Evolutionary conservation across 1,284 basidiomycete genomes (phyloP).

Genomic region (Moniliella sp.): DNA sequence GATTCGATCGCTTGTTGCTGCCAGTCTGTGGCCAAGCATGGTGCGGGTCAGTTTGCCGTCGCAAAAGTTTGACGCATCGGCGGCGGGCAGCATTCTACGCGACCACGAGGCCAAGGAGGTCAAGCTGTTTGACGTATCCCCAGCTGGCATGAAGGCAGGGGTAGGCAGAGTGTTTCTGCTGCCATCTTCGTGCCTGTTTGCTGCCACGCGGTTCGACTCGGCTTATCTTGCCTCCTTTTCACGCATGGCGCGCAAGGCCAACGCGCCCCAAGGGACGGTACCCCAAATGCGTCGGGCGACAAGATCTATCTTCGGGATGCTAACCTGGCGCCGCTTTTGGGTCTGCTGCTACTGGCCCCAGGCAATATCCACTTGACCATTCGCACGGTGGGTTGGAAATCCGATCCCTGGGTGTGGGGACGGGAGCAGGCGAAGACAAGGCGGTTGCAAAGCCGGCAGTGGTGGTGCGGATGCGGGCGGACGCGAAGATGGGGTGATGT

Average conservation of each 20-base stretch:
- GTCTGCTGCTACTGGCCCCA: constrained; percentile 59
- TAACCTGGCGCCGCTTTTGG: constrained; percentile 70
- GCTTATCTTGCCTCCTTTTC: constrained; percentile 63
- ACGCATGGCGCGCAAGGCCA: no score
- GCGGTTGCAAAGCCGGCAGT: no score
- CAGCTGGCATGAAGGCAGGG: no score
- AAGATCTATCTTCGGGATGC: constrained; percentile 71
- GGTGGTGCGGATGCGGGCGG: constrained; percentile 57
- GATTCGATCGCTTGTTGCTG: constrained; percentile 17
- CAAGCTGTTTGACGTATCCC: constrained; percentile 18
- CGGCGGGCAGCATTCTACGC: constrained; percentile 19
- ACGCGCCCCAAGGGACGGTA: no score
- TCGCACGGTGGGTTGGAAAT: constrained; percentile 1
- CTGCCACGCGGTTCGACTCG: constrained; percentile 49
- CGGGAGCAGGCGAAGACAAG: constrained; percentile 37
- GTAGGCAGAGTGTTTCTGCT: constrained; percentile 53
- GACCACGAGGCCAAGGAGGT: constrained; percentile 19
- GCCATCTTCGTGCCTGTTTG: constrained; percentile 63
- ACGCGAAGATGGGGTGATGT: constrained; percentile 65
- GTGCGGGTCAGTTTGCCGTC: constrained; percentile 16
- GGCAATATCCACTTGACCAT: constrained; percentile 48
- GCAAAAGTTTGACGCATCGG: constrained; percentile 19
- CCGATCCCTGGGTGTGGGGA: constrained; percentile 5
- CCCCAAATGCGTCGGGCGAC: constrained; percentile 7
- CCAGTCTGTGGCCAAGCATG: constrained; percentile 39